Conservation (phyloP, 805 yeast species). For the Wickerhamiella nectarea region DNA sequence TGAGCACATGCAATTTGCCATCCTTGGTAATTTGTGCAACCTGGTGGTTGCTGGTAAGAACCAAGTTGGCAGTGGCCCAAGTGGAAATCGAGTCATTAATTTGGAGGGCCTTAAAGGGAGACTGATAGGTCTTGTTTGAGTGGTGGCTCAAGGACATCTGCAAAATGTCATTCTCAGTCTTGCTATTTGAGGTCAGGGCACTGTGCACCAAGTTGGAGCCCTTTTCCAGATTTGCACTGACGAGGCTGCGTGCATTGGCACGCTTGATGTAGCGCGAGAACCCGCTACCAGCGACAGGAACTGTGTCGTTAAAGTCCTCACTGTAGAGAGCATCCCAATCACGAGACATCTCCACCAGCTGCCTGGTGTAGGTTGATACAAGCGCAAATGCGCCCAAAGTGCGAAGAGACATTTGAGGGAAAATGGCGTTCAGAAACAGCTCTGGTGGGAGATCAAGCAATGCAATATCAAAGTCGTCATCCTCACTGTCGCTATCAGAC, state of each 20-base stretch:
- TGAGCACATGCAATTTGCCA: not conserved
- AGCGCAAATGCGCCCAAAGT: not conserved
- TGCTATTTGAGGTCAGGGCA: not conserved
- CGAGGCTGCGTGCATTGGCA: not conserved
- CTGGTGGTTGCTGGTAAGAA: not conserved
- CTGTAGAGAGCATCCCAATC: conserved; percentile 4
- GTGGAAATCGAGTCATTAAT: not conserved
- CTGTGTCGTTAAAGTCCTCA: conserved; percentile 1
- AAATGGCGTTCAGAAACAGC: conserved; percentile 1
- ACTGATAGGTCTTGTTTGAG: conserved; percentile 4
- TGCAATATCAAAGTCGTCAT: not conserved
- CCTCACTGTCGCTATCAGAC: conserved; percentile 5
- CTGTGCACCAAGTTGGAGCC: conserved; percentile 1
- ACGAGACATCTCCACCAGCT: not conserved
- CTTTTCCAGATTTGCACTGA: conserved; percentile 1
- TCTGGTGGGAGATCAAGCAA: conserved; percentile 5
- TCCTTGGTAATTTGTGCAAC: not conserved
- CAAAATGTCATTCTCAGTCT: not conserved
- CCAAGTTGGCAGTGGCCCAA: not conserved
- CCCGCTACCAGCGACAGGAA: not conserved
- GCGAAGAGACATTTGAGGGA: conserved; percentile 3
- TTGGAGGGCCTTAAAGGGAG: conserved; percentile 3
- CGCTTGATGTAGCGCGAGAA: conserved; percentile 4
- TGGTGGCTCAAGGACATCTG: conserved; percentile 4
- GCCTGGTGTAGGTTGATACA: not conserved